Base-by-base conservation (phyloP, 768 basidiomycete species). In the Boletus vinaceobasis region DNA sequence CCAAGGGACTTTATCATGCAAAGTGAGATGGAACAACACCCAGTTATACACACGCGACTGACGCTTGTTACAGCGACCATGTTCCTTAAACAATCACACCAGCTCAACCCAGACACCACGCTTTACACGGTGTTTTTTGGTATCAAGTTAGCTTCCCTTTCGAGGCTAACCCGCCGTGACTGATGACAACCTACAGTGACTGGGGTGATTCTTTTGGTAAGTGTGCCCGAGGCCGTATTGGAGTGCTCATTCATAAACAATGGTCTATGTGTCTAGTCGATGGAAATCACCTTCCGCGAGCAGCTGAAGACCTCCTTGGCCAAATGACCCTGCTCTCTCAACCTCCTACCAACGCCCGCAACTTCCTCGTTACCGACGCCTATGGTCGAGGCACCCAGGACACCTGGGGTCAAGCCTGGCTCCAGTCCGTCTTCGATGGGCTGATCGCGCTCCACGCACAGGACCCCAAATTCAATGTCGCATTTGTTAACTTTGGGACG, bases 111-210 rank as follows among this genome's bases (percentile, higher is more conserved):
- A 0, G 63, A 68, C 1, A 78, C 77, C 2, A 81, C 81, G 4
- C 65, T 83, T 7, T 83, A 80, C 50, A 73, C 74, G 2, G 60
- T 79, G 9, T 83, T 83, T 62, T 81, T 82, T 55, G 81, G 81
- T 10, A 83, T 81, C 52, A 82, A 80, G 79, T 79, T 51, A 50
- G 77, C 17, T 14, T 17, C 11, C n/a, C 27, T 42, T 21, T 32
- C 5, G 36, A 48, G 4, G 31, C 7, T 40, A n/a, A 40, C 5
- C 6, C 8, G 7, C 29, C 1, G 33, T 50, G 46, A 48, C 55
- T 63, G 37, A 63, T 46, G 3, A 27, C 10, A 5, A 32, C 27
- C 27, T 19, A 31, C 55, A 80, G 79, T 51, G 78, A 80, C 53
- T 77, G 73, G 65, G 61, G 67, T 17, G 77, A 76, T 32, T 77